Base-by-base conservation (phyloP, 176 grass and related monocot species). In the Cenchrus fungigraminus region DNA sequence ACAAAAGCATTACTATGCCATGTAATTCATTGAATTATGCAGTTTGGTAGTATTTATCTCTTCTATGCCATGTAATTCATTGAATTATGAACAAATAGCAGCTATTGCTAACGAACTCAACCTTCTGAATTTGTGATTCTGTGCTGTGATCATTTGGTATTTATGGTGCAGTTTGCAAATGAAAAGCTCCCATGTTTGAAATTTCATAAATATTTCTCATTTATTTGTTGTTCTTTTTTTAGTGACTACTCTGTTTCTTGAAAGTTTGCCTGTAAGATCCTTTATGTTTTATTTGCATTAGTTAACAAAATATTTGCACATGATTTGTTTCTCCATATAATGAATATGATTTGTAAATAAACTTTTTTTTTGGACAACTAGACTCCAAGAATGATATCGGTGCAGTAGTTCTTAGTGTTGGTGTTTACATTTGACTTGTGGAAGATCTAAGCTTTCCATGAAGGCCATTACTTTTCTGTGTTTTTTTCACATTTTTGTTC, bases 131-230 rank as follows among this genome's bases (percentile, higher is more conserved):
- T 78, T 60, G 12, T 63, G 44, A 69, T 82, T 76, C 1, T 40
- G 31, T 69, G 29, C 20, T 69, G n/a, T 53, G 7, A 8, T 9
- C 20, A 20, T 61, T 87, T 82, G 20, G 50, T 73, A 79, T 54
- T 65, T 50, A 45, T 64, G 31, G 10, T 19, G 64, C 73, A 65
- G 47, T 5, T 75, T 84, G 31, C 12, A 82, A 70, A 58, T 12
- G 16, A 13, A n/a, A 55, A 55, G 37, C 34, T 71, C 4, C 9
- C 66, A 59, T 71, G 34, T 47, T 61, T 56, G 12, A 12, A 84
- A 67, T 55, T 84, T 22, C 34, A 56, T 74, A 63, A 68, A 7
- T 64, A 62, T 83, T 83, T 51, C 22, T 43, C 15, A 34, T 74
- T 59, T 50, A 14, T 50, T 63, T 62, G 12, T 61, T 83, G 6